A percentile compares a stretch with the other conserved stretches of the same genome.
These are phyloP conservation scores for Calonectria crousiana DNA, from an alignment of 2,329 filamentous ascomycete species.

Conservation along the genomic window DNA sequence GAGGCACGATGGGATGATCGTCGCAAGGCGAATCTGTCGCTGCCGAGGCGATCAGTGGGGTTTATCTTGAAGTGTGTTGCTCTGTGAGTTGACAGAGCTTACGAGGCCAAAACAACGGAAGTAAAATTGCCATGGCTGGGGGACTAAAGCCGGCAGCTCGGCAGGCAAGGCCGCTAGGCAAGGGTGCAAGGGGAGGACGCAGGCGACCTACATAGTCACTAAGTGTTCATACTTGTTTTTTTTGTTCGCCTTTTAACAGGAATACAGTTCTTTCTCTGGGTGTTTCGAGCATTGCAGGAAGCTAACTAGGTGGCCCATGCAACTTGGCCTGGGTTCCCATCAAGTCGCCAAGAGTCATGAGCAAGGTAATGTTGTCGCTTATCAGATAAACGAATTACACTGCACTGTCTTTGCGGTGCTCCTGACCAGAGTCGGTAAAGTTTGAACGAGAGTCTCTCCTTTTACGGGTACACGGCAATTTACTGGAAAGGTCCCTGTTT, in stretches of 20 bases:
- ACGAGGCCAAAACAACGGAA: neutral
- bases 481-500: neutral
- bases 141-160: neutral
- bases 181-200: conserved; percentile 1
- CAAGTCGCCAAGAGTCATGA: neutral
- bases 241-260: neutral
- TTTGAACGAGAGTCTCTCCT: neutral
- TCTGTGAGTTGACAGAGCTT: neutral
- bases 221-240: neutral
- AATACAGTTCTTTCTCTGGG: neutral
- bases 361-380: neutral
- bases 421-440: neutral
- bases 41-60: conserved; percentile 1
- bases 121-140: conserved; percentile 6
- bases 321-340: neutral
- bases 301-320: neutral
- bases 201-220: neutral
- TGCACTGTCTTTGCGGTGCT: neutral
- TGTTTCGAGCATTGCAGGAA: neutral
- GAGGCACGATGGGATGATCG: neutral
- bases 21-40: neutral
- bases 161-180: conserved; percentile 1
- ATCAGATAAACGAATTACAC: neutral
- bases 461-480: conserved; percentile 6
- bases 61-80: neutral